Conservation (phyloP, 129 eudicot genomes). For the Flaveria bidentis region DNA sequence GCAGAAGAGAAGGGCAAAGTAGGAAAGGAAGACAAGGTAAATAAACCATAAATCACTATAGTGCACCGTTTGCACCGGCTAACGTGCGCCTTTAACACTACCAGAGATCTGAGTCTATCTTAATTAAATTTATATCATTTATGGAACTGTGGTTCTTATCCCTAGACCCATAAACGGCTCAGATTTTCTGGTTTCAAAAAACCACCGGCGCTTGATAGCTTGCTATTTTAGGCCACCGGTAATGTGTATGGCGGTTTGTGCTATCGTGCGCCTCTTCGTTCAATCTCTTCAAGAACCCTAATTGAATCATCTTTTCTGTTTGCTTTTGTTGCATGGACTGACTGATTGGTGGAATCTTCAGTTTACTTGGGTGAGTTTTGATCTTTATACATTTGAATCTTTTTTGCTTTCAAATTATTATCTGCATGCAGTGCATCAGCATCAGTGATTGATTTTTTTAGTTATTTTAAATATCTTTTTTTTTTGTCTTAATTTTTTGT, state of each 20-base stretch:
- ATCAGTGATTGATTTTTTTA: background rate
- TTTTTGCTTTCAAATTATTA: conserved; percentile 2
- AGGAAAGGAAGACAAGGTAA: conserved; percentile 96
- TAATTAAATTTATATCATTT: conserved; percentile 17
- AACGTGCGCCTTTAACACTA: conserved; percentile 30
- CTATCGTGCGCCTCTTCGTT: conserved; percentile 37
- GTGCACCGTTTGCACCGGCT: conserved; percentile 17
- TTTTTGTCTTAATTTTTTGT: background rate
- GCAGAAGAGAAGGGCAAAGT: conserved; percentile 93
- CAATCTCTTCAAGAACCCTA: background rate
- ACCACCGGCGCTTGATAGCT: conserved; percentile 35
- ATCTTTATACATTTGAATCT: background rate
- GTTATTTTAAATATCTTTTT: background rate
- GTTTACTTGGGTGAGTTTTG: conserved; percentile 84
- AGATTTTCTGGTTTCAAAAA: conserved; percentile 38
- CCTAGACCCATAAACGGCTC: conserved; percentile 32
- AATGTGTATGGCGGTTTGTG: conserved; percentile 30
- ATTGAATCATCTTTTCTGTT: conserved; percentile 1
- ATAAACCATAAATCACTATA: background rate
- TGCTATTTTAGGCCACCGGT: background rate
- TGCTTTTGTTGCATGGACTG: conserved; percentile 45
- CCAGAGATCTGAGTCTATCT: conserved; percentile 35
- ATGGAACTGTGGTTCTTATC: conserved; percentile 18
- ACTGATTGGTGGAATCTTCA: conserved; percentile 43
- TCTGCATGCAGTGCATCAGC: conserved; percentile 37